These are phyloP conservation scores for Artemisia annua DNA, from an alignment of 129 eudicot species.

Conservation along the genomic window DNA sequence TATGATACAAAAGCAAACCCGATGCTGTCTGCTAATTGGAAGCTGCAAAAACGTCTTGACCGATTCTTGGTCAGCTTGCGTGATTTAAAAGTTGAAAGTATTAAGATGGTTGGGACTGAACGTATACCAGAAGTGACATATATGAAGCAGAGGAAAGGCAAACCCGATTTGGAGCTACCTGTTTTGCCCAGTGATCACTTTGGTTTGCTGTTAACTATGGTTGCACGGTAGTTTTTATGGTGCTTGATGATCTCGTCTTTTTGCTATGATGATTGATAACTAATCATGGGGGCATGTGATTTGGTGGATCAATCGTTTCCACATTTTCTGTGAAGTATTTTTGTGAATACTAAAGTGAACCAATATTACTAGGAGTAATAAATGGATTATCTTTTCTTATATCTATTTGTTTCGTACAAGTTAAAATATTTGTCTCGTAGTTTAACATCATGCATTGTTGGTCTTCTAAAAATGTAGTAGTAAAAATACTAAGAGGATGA, in stretches of 20 bases:
- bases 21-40: constrained; percentile 74
- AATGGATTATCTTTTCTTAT: too few relatives aligned
- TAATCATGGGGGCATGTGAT: neutral
- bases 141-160: constrained; percentile 64
- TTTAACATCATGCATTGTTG: too few relatives aligned
- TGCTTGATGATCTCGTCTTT: neutral
- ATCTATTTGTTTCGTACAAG: too few relatives aligned
- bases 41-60: constrained; percentile 79
- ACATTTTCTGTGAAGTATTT: constrained; percentile 4
- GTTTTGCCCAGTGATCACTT: constrained; percentile 94
- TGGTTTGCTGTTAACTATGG: constrained; percentile 72
- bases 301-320: neutral
- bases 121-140: constrained; percentile 65
- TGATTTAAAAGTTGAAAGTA: constrained; percentile 49
- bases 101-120: constrained; percentile 71
- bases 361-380: neutral
- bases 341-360: neutral
- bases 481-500: too few relatives aligned
- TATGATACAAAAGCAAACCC: constrained; percentile 87
- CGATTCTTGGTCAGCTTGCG: constrained; percentile 54
- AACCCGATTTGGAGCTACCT: constrained; percentile 62
- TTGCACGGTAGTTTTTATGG: constrained; percentile 13
- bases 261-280: neutral
- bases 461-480: too few relatives aligned
- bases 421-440: too few relatives aligned